Percentiles rank a stretch among this genome's conserved stretches.
These are phyloP conservation scores for Termitomyces sp. DNA, from an alignment of 768 basidiomycete species.

Conservation along the genomic window DNA sequence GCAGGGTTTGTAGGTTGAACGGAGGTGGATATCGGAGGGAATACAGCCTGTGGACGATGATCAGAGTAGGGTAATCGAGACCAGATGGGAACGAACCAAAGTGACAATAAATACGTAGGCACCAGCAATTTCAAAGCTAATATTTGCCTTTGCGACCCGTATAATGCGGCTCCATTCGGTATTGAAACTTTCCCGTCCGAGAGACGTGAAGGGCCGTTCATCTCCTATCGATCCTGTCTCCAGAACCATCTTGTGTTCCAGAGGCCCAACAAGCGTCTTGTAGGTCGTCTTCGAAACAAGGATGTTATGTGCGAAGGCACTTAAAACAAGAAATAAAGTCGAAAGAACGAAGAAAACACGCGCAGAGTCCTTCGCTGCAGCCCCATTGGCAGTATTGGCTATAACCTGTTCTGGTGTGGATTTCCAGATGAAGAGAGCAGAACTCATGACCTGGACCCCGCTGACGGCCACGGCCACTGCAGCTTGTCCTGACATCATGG, in stretches of 20 bases:
- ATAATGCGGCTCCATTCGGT: slow-evolving; percentile 42
- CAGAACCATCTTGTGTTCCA: slow-evolving; percentile 34
- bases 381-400: slow-evolving; percentile 32
- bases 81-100: slow-evolving; percentile 48
- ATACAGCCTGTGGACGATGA: slow-evolving; percentile 60
- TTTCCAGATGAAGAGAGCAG: slow-evolving; percentile 53
- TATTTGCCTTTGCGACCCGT: slow-evolving; percentile 60
- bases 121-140: slow-evolving; percentile 67
- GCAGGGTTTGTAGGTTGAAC: slow-evolving; percentile 61
- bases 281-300: slow-evolving; percentile 60
- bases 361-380: slow-evolving; percentile 64
- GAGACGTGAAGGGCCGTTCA: slow-evolving; percentile 34
- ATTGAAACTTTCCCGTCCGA: slow-evolving; percentile 18
- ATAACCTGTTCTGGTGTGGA: slow-evolving; percentile 26
- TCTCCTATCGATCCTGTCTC: slow-evolving; percentile 24
- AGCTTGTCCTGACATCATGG: slow-evolving; percentile 83
- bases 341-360: slow-evolving; percentile 75
- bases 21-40: slow-evolving; percentile 81
- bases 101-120: slow-evolving; percentile 79
- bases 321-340: slow-evolving; percentile 59
- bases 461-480: slow-evolving; percentile 83
- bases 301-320: slow-evolving; percentile 51
- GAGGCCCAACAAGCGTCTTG: slow-evolving; percentile 42
- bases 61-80: background rate
- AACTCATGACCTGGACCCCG: slow-evolving; percentile 67